These are phyloP conservation scores for Cyanophora paradoxa DNA, from an alignment of 78 protist genomes.

Conservation along the genomic window DNA sequence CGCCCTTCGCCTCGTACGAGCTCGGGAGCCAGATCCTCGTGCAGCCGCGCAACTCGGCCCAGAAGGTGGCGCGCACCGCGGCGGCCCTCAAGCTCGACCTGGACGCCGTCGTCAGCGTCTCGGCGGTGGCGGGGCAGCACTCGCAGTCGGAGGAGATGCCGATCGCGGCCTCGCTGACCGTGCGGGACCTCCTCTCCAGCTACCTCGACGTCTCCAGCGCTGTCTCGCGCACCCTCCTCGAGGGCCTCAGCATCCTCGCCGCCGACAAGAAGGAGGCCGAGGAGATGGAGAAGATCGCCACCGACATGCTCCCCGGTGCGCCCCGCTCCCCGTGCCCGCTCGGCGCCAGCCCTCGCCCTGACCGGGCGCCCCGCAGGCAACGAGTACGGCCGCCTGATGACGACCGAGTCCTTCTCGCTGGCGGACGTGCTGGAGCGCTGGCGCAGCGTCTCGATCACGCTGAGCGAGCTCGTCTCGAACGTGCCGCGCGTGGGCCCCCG, in stretches of 20 bases:
- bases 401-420: neutral
- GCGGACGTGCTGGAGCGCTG: neutral
- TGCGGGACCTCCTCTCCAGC: neutral
- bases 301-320: neutral
- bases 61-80: neutral
- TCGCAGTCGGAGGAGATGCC: neutral
- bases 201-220: neutral
- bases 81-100: neutral
- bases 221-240: neutral
- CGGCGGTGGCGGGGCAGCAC: neutral
- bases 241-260: neutral
- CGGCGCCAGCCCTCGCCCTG: too few species aligned
- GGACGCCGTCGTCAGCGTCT: neutral
- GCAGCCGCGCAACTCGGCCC: neutral
- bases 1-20: too few species aligned
- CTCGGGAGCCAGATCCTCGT: neutral
- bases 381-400: neutral
- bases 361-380: too few species aligned
- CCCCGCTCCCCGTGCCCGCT: too few species aligned
- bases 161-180: neutral
- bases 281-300: neutral
- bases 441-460: neutral
- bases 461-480: neutral
- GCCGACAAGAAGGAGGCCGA: neutral
- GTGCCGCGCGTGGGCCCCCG: neutral